These are phyloP conservation scores for Leucogyrophana mollusca DNA, from an alignment of 768 basidiomycete genomes.

Conservation along the genomic window DNA sequence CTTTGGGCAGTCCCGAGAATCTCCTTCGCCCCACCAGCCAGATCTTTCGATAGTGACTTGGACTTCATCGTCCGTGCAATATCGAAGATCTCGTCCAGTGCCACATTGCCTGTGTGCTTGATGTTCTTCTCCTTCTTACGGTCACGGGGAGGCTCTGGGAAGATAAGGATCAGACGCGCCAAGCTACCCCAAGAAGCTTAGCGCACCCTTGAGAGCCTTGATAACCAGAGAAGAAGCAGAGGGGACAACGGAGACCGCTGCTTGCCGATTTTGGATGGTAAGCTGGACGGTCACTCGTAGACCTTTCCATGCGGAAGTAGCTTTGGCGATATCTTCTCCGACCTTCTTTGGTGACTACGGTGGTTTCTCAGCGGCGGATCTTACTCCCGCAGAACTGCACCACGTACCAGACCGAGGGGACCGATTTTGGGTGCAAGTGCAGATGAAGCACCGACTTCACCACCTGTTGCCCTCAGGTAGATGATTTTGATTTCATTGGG, in stretches of 20 bases:
- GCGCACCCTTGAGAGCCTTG: constrained; percentile 92
- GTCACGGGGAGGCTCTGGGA: constrained; percentile 93
- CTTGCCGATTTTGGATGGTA: constrained; percentile 99
- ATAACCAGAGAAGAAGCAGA: constrained; percentile 98
- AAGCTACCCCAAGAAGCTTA: background rate
- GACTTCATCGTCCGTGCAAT: constrained; percentile 95
- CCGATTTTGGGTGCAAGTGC: constrained; percentile 99
- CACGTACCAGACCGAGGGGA: constrained; percentile 95
- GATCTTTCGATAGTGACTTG: constrained; percentile 92
- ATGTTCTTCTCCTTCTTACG: constrained; percentile 99
- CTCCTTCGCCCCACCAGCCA: constrained; percentile 92
- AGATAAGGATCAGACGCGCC: constrained; percentile 3
- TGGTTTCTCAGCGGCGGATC: constrained; percentile 11
- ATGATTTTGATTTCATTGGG: constrained; percentile 98
- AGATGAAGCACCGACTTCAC: constrained; percentile 98
- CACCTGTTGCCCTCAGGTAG: constrained; percentile 97
- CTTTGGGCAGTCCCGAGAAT: constrained; percentile 97
- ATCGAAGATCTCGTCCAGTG: constrained; percentile 90
- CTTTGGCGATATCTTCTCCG: constrained; percentile 99
- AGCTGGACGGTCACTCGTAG: constrained; percentile 98
- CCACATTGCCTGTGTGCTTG: constrained; percentile 93
- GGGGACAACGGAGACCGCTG: constrained; percentile 92
- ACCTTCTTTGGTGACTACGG: constrained; percentile 98
- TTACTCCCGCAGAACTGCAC: background rate
- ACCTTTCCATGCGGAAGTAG: constrained; percentile 98